Base-by-base conservation (phyloP, 305 asterid genomes). In the Rubia balearica region DNA sequence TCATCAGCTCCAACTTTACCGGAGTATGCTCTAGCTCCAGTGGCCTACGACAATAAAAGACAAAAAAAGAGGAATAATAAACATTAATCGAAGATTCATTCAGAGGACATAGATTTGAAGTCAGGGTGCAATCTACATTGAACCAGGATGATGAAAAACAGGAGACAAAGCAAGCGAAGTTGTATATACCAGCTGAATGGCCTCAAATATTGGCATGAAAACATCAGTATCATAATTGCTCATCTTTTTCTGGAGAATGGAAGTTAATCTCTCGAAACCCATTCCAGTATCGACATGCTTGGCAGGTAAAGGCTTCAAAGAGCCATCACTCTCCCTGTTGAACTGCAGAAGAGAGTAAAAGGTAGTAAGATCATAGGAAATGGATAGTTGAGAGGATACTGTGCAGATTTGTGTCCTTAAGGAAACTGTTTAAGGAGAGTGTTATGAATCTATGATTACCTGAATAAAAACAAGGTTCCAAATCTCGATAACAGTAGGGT, bases 381-480 rank as follows among this genome's bases (percentile, higher is more conserved):
- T n/a, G n/a, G n/a, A n/a, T n/a, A n/a, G n/a, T n/a, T n/a, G 91
- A 40, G 95, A 85, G 73, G 91, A 78, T 76, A 98, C 87, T 83
- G 91, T 98, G 69, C 91, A 94, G 62, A 98, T 98, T 98, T 1
- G 27, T 24, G 27, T 1, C 1, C 1, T 24, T 0, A 0, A 24
- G 27, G 27, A 0, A 24, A 24, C 0, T 1, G 36, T 2, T 30
- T 30, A 1, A 30, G 3, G 3, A 2, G 3, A 2, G 3, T 2
- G 3, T 30, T 2, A 30, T 27, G 30, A 27, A n/a, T n/a, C 2
- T 0, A 27, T 1, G 1, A 27, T 1, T 69, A 93, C 98, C 96
- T 94, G 97, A 79, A 94, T 94, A 79, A 94, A 94, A 70, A 94
- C 99, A 73, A 87, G 90, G 80, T 91, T 94, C 97, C 96, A 94